Evolutionary conservation across 2,329 filamentous ascomycete genomes (phyloP).

Genomic region (Alternaria sp.): DNA sequence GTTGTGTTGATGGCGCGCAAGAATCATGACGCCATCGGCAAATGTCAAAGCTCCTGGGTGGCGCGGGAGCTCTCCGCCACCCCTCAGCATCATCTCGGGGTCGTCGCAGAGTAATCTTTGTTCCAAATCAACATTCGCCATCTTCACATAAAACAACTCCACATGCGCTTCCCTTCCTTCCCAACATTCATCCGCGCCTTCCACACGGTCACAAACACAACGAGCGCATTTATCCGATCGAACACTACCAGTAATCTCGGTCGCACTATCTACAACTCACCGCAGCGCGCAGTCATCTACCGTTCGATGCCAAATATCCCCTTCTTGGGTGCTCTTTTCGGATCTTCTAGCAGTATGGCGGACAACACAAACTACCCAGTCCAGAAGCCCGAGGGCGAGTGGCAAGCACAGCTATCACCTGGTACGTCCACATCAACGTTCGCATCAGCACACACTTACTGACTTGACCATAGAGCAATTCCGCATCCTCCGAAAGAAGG

Average conservation of each 20-base stretch:
- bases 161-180: slow-evolving; percentile 61
- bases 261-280: slow-evolving; percentile 39
- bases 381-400: slow-evolving; percentile 81
- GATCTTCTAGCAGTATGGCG: slow-evolving; percentile 59
- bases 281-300: slow-evolving; percentile 38
- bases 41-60: slow-evolving; percentile 29
- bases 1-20: slow-evolving; percentile 7
- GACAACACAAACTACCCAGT: slow-evolving; percentile 78
- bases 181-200: slow-evolving; percentile 59
- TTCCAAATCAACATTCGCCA: slow-evolving; percentile 8
- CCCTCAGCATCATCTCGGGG: slow-evolving; percentile 28
- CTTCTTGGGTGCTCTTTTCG: slow-evolving; percentile 79
- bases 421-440: slow-evolving; percentile 56
- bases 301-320: slow-evolving; percentile 78
- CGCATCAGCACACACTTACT: not conserved
- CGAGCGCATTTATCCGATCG: slow-evolving; percentile 38
- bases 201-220: slow-evolving; percentile 57
- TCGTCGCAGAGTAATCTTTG: not conserved
- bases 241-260: slow-evolving; percentile 49
- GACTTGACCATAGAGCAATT: slow-evolving; percentile 78
- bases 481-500: slow-evolving; percentile 88
- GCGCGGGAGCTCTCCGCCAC: slow-evolving; percentile 40
- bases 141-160: slow-evolving; percentile 8
- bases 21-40: slow-evolving; percentile 42
- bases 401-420: slow-evolving; percentile 82